These are phyloP conservation scores for Elymus sibiricus DNA, from an alignment of 176 grass and related monocot genomes.

Conservation along the genomic window DNA sequence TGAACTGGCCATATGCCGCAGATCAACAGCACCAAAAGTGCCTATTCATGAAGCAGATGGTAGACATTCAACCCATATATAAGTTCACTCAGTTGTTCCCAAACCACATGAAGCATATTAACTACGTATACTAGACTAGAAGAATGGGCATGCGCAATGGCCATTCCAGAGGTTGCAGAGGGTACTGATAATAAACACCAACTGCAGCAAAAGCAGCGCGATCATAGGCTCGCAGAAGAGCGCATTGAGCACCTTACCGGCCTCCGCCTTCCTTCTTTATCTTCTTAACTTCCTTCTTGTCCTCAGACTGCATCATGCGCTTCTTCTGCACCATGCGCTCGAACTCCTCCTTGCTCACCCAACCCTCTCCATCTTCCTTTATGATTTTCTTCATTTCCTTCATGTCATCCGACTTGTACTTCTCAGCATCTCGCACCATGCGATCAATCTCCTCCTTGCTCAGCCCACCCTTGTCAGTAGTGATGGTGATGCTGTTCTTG, in stretches of 20 bases:
- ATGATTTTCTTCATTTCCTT: slow-evolving; percentile 20
- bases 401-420: slow-evolving; percentile 36
- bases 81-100: neutral
- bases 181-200: neutral
- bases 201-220: neutral
- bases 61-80: neutral
- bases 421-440: slow-evolving; percentile 41
- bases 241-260: slow-evolving; percentile 29
- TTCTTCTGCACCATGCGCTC: slow-evolving; percentile 42
- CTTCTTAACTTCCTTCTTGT: slow-evolving; percentile 33
- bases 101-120: neutral
- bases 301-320: slow-evolving; percentile 4
- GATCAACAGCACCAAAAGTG: neutral
- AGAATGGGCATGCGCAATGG: neutral
- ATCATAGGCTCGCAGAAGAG: neutral
- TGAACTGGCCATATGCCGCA: neutral
- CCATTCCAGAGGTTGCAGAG: neutral
- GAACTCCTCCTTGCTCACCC: slow-evolving; percentile 47
- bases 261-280: slow-evolving; percentile 22
- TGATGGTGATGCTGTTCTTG: slow-evolving; percentile 53
- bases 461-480: slow-evolving; percentile 33
- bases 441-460: slow-evolving; percentile 43
- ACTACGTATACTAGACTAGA: neutral
- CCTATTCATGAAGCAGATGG: neutral
- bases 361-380: slow-evolving; percentile 17